These are phyloP conservation scores for Capsaspora owczarzaki DNA, from an alignment of 78 protist genomes.

Conservation along the genomic window DNA sequence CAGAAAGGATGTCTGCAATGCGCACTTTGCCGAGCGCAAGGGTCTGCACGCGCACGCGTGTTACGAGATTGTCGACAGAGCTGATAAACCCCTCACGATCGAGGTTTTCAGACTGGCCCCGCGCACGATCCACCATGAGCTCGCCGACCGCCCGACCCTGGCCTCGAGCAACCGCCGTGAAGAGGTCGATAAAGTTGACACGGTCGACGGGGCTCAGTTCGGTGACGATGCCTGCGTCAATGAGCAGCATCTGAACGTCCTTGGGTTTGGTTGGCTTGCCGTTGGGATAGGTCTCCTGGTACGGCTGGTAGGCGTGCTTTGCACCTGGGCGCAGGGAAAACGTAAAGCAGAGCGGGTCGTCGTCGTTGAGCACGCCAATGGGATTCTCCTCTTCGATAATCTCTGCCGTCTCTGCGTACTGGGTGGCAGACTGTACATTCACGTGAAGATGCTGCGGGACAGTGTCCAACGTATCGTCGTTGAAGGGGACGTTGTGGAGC, in stretches of 20 bases:
- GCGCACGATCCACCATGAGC: conserved; percentile 20
- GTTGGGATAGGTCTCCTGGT: too few relatives aligned
- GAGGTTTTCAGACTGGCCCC: neutral
- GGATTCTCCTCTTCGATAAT: conserved; percentile 8
- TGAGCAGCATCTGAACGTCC: neutral
- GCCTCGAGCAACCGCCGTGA: conserved; percentile 10
- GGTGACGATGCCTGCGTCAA: conserved; percentile 26
- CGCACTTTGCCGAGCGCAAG: neutral
- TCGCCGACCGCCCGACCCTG: neutral
- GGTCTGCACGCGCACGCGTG: neutral
- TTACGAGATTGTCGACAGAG: neutral
- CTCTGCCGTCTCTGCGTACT: too few relatives aligned
- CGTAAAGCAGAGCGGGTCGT: neutral
- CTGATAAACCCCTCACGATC: conserved; percentile 31
- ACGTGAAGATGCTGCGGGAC: too few relatives aligned
- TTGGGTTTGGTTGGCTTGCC: too few relatives aligned
- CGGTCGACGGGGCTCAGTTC: conserved; percentile 9
- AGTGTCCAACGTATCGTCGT: too few relatives aligned
- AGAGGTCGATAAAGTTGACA: conserved; percentile 20
- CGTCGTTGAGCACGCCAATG: neutral
- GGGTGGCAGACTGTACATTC: too few relatives aligned
- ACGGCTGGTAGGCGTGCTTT: too few relatives aligned
- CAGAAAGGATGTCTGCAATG: conserved; percentile 9
- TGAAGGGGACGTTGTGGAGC: too few relatives aligned
- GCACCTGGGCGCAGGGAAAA: neutral